Conservation (phyloP, 1,284 basidiomycete species). For the Fereydounia khargensis region DNA sequence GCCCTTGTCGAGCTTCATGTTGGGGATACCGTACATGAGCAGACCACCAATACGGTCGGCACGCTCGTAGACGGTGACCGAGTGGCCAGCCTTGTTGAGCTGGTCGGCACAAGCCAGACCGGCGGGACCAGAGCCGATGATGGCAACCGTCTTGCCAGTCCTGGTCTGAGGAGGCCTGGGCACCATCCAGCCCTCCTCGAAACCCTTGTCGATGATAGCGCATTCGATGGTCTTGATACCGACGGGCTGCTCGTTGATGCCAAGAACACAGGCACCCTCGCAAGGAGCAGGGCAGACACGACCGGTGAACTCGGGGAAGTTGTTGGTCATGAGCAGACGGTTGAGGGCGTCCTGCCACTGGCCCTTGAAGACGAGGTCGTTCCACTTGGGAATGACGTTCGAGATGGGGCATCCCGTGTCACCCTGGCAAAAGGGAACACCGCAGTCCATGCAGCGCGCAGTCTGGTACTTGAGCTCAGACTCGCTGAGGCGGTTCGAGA, state of each 20-base stretch:
- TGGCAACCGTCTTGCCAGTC: slow-evolving; percentile 54
- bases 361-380: slow-evolving; percentile 56
- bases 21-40: slow-evolving; percentile 55
- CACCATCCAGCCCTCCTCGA: slow-evolving; percentile 51
- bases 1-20: slow-evolving; percentile 57
- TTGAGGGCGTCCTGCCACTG: slow-evolving; percentile 54
- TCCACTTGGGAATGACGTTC: slow-evolving; percentile 56
- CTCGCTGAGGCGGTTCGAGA: slow-evolving; percentile 49
- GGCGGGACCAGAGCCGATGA: slow-evolving; percentile 53
- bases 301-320: slow-evolving; percentile 55
- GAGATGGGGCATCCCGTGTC: slow-evolving; percentile 54
- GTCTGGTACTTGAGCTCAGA: slow-evolving; percentile 55
- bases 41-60: slow-evolving; percentile 52
- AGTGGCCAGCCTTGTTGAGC: slow-evolving; percentile 54
- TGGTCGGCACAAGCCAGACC: slow-evolving; percentile 51
- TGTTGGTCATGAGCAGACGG: slow-evolving; percentile 54
- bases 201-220: slow-evolving; percentile 55
- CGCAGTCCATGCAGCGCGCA: slow-evolving; percentile 56
- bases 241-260: slow-evolving; percentile 52
- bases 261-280: slow-evolving; percentile 53
- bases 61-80: slow-evolving; percentile 55
- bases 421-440: slow-evolving; percentile 55
- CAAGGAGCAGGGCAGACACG: slow-evolving; percentile 56
- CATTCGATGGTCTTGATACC: slow-evolving; percentile 54
- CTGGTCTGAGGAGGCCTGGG: slow-evolving; percentile 45